Evolutionary conservation across 768 basidiomycete species (phyloP).

Genomic region (Ramaria sp.): DNA sequence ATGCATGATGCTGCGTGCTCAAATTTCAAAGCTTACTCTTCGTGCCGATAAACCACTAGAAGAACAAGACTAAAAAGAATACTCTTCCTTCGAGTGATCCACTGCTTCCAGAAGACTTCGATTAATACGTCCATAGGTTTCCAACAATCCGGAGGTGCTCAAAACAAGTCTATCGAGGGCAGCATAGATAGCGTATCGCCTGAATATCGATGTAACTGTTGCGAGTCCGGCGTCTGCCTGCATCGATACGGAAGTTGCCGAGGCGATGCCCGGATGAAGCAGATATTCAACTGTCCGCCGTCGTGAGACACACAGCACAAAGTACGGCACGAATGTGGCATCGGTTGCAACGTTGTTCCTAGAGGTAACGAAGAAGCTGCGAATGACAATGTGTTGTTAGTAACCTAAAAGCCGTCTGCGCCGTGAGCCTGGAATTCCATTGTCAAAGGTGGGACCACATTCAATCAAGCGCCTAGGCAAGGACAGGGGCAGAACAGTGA

Average conservation of each 20-base stretch:
- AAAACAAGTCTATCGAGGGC: background rate
- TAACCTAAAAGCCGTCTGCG: background rate
- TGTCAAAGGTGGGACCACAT: background rate
- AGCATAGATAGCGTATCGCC: background rate
- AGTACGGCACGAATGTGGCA: background rate
- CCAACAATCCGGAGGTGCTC: background rate
- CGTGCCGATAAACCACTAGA: background rate
- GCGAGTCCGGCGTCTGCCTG: background rate
- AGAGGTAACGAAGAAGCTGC: background rate
- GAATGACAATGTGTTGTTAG: background rate
- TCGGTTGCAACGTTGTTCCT: background rate
- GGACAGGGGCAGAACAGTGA: background rate
- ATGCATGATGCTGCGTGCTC: background rate
- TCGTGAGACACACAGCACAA: background rate
- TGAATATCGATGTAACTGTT: background rate
- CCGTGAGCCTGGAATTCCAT: background rate
- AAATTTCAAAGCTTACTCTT: background rate
- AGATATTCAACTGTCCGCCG: background rate
- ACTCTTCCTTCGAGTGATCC: background rate
- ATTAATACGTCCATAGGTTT: background rate
- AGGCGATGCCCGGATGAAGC: background rate
- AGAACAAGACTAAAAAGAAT: background rate
- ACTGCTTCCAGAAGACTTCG: background rate
- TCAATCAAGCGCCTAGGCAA: background rate
- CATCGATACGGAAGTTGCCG: conserved; percentile 1